A percentile compares a stretch with the other conserved stretches of the same genome.
These are phyloP conservation scores for Epichloe uncinata DNA, from an alignment of 2,329 filamentous ascomycete genomes.

Conservation along the genomic window DNA sequence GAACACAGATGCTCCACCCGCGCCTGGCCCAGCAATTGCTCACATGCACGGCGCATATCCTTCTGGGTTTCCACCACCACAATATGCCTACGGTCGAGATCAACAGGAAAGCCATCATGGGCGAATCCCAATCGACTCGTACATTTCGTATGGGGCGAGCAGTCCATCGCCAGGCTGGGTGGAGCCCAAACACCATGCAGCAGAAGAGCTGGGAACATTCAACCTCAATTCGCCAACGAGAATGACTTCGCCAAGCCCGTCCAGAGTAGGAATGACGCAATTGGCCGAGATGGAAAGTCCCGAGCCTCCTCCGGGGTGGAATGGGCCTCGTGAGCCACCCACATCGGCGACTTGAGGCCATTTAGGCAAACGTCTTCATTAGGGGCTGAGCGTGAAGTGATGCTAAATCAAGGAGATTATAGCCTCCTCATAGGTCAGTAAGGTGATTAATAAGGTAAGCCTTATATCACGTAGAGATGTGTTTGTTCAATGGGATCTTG, in stretches of 20 bases:
- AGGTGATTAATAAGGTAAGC: too few relatives aligned
- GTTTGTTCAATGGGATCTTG: too few relatives aligned
- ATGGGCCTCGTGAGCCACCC: too few relatives aligned
- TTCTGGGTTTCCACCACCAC: constrained; percentile 2
- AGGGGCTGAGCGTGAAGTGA: too few relatives aligned
- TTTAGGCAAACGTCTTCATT: too few relatives aligned
- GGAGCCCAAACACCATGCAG: not conserved
- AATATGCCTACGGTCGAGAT: constrained; percentile 4
- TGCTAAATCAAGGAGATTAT: too few relatives aligned
- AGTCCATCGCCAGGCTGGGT: constrained; percentile 3
- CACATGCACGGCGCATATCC: not conserved
- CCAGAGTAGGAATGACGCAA: not conserved
- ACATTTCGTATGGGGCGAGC: constrained; percentile 2
- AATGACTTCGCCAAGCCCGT: not conserved
- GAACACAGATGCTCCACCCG: constrained; percentile 4
- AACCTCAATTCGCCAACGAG: not conserved
- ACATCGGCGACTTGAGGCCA: too few relatives aligned
- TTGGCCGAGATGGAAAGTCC: constrained; percentile 10
- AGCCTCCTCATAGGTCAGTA: too few relatives aligned
- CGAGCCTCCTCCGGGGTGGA: constrained; percentile 2
- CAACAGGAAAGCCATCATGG: constrained; percentile 4
- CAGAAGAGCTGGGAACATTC: constrained; percentile 6
- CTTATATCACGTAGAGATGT: too few relatives aligned
- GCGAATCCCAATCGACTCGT: constrained; percentile 4
- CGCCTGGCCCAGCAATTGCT: not conserved